Conservation (phyloP, 2,329 filamentous ascomycete genomes). For the Scedosporium aurantiacum region DNA sequence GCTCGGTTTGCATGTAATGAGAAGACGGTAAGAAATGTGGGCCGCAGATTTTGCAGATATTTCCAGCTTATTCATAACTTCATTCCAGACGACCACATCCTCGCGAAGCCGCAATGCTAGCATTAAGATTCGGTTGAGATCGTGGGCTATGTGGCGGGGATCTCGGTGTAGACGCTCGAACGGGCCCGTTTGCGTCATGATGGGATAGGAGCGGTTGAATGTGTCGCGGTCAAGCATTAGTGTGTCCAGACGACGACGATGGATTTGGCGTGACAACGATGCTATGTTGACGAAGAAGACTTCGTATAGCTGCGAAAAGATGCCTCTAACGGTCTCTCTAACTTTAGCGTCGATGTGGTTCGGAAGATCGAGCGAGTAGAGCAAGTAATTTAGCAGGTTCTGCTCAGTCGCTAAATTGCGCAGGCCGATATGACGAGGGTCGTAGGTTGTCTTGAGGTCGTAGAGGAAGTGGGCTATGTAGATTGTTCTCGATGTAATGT, state of each 20-base stretch:
- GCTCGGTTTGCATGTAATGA: background rate
- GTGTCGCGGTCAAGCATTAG: background rate
- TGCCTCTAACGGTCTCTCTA: background rate
- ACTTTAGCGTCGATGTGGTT: background rate
- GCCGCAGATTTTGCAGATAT: no score
- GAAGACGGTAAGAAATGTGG: background rate
- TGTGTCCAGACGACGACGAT: background rate
- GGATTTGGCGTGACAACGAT: background rate
- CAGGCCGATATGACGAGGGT: background rate
- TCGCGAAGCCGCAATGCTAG: background rate
- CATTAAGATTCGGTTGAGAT: background rate
- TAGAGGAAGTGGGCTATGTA: background rate
- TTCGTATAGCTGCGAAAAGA: background rate
- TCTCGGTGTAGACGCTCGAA: background rate
- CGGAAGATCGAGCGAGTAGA: background rate
- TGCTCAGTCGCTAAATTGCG: background rate
- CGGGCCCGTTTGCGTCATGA: background rate
- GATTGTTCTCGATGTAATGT: background rate
- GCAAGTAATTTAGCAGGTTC: background rate
- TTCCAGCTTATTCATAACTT: background rate
- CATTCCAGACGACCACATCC: background rate
- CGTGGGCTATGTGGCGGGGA: background rate
- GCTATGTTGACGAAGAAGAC: background rate
- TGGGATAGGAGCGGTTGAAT: background rate
- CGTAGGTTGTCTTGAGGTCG: background rate